Evolutionary conservation across 768 basidiomycete species (phyloP).

Genomic region (Vishniacozyma victoriae): DNA sequence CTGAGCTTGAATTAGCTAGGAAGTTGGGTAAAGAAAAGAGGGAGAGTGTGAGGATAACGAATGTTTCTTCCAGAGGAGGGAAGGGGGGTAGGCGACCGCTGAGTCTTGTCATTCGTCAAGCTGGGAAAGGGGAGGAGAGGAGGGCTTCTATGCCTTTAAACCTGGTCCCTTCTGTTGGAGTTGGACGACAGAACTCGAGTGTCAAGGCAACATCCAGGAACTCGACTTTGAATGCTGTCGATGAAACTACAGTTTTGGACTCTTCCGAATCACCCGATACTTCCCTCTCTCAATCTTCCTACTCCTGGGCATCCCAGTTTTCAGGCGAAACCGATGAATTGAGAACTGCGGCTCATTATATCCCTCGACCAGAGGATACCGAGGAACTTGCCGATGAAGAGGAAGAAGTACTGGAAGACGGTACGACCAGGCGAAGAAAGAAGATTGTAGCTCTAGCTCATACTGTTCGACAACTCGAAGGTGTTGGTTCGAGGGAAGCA

Average conservation of each 20-base stretch:
- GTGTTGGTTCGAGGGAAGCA: slow-evolving; percentile 25
- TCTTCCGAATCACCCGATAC: background rate
- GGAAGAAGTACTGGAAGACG: slow-evolving; percentile 9
- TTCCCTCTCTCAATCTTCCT: slow-evolving; percentile 23
- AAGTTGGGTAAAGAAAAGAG: slow-evolving; percentile 17
- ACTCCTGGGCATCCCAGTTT: slow-evolving; percentile 35
- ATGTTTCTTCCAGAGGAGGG: background rate
- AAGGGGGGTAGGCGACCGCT: slow-evolving; percentile 10
- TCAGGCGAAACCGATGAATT: slow-evolving; percentile 36
- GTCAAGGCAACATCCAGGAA: background rate
- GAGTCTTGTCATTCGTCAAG: slow-evolving; percentile 11
- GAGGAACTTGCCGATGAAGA: slow-evolving; percentile 1
- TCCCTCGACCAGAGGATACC: slow-evolving; percentile 6
- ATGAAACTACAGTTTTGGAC: background rate
- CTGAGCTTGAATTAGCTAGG: slow-evolving; percentile 19
- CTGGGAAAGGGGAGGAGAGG: background rate
- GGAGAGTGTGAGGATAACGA: slow-evolving; percentile 8
- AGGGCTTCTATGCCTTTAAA: background rate
- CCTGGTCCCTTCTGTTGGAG: background rate
- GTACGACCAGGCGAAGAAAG: slow-evolving; percentile 18
- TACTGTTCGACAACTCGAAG: slow-evolving; percentile 35
- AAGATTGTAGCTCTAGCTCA: slow-evolving; percentile 33
- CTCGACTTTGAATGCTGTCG: background rate
- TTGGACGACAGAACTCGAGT: slow-evolving; percentile 1
- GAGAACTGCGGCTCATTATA: slow-evolving; percentile 28